Evolutionary conservation across 2,329 filamentous ascomycete genomes (phyloP), one percentile per base, ranked within the genome.

Genomic region (Pseudogymnoascus sp.): DNA sequence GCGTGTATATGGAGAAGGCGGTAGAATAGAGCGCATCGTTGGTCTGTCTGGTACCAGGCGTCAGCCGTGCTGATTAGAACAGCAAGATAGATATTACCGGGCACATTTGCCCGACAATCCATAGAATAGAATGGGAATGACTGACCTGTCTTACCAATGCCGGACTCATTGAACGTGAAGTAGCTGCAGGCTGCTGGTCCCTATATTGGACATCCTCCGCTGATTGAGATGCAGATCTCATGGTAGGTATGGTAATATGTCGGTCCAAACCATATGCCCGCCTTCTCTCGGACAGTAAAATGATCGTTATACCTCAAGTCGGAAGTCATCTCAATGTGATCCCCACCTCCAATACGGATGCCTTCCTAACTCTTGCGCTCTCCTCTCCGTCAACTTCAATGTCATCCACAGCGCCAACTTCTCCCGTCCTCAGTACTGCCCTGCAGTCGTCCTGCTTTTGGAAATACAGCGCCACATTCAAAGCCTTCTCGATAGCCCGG

Each of bases 341-440:
- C 15, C 57, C 33, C 36, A 59, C 57, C 33, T 59, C 57, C 57
- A 59, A 37, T n/a, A 59, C 70, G 26, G 71, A 71, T 40, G 61
- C 64, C 29, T 50, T 69, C 36, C 63, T 66, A 5, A 59, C 57
- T 37, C 57, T 26, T 26, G 17, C 68, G 29, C 29, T 61, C 70
- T 71, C 21, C 47, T 62, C 33, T 63, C 70, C 5, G 68, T 72
- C 64, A 67, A 65, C 4, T 21, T 47, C 65, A 21, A 73, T 64
- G 68, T 72, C 71, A 68, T 73, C 71, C 35, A 73, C 64, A 37
- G 71, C 67, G 21, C 70, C 71, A 10, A 71, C 68, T 66, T 68
- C 70, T 36, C 66, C 68, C 41, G 71, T 73, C 63, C 67, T 63
- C 6, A 72, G 24, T 7, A 73, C 69, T 17, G 58, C 59, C 17